Evolutionary conservation across 2,329 filamentous ascomycete genomes (phyloP).

Genomic region (Aureobasidium sp.): DNA sequence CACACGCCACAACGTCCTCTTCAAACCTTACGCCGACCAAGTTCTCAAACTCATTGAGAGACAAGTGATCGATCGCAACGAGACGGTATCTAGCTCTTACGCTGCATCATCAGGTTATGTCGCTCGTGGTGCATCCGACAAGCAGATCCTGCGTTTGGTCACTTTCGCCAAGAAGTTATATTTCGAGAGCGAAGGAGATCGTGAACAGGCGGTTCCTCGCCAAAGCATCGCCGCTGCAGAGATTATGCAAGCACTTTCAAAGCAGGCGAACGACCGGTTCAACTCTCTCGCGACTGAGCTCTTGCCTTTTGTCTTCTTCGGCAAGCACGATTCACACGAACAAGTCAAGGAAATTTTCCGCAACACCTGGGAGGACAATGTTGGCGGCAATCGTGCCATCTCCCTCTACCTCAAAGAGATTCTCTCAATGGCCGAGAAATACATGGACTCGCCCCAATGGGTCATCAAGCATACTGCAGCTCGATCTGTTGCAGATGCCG

Average conservation of each 20-base stretch:
- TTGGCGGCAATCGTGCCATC: constrained; percentile 75
- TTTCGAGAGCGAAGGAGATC: constrained; percentile 72
- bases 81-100: constrained; percentile 86
- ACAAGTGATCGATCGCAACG: constrained; percentile 81
- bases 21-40: constrained; percentile 65
- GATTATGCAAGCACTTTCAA: constrained; percentile 74
- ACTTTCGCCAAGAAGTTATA: constrained; percentile 62
- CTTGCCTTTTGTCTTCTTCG: constrained; percentile 82
- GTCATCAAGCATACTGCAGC: constrained; percentile 82
- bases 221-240: constrained; percentile 70
- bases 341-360: constrained; percentile 73
- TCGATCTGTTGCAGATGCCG: constrained; percentile 67
- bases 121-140: constrained; percentile 56
- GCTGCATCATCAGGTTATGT: constrained; percentile 82
- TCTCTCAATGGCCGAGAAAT: constrained; percentile 55
- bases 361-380: constrained; percentile 85
- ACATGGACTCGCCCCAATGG: constrained; percentile 79
- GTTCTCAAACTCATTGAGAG: constrained; percentile 75
- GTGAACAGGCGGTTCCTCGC: constrained; percentile 28
- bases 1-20: constrained; percentile 67
- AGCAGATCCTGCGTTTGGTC: constrained; percentile 49
- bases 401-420: constrained; percentile 82
- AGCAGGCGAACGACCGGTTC: constrained; percentile 84
- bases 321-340: constrained; percentile 75
- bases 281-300: constrained; percentile 65